Conservation (phyloP, 2,329 filamentous ascomycete genomes). For the Penicillium sp. region DNA sequence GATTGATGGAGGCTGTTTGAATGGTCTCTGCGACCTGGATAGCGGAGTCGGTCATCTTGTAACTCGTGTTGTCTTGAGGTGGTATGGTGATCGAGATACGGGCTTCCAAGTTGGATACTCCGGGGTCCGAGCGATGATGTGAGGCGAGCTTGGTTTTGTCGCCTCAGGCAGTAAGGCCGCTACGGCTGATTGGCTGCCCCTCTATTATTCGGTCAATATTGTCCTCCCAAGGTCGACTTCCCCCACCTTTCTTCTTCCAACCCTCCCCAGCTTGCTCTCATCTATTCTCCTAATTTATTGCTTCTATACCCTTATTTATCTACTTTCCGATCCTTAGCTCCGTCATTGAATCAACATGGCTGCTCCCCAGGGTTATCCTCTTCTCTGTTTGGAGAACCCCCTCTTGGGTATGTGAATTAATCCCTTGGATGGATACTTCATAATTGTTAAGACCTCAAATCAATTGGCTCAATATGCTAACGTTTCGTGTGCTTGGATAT, state of each 20-base stretch:
- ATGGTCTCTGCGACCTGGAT: slow-evolving; percentile 77
- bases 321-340: slow-evolving; percentile 1
- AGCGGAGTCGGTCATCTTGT: slow-evolving; percentile 61
- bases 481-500: slow-evolving; percentile 6
- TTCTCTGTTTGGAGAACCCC: slow-evolving; percentile 96
- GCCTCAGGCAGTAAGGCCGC: slow-evolving; percentile 19
- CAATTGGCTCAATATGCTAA: slow-evolving; percentile 25
- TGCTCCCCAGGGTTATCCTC: slow-evolving; percentile 77
- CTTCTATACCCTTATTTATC: slow-evolving; percentile 9
- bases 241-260: slow-evolving; percentile 8
- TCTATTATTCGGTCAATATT: slow-evolving; percentile 22
- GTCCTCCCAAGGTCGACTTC: slow-evolving; percentile 1
- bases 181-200: slow-evolving; percentile 28
- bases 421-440: slow-evolving; percentile 1
- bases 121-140: slow-evolving; percentile 4
- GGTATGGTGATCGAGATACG: background rate
- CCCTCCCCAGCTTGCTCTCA: background rate
- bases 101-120: background rate
- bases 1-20: slow-evolving; percentile 79
- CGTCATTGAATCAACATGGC: slow-evolving; percentile 63
- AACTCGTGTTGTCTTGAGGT: background rate
- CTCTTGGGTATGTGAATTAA: slow-evolving; percentile 70
- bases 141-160: background rate
- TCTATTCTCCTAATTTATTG: slow-evolving; percentile 15
- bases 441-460: background rate